Conservation (phyloP, 805 yeast genomes). For the Zygosaccharomyces lentus region DNA sequence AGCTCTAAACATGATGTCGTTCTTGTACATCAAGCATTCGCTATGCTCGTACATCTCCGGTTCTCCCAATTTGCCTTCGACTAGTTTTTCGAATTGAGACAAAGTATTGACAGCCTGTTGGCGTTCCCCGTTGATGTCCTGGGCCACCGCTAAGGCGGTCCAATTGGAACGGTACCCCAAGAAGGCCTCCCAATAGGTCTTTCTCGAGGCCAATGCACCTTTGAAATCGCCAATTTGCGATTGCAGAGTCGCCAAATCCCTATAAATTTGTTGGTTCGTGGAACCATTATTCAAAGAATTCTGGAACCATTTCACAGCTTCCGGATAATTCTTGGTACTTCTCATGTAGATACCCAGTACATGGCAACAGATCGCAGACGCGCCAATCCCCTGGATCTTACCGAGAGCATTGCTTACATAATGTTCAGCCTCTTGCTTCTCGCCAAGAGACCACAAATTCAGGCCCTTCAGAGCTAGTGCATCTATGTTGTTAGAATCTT, state of each 20-base stretch:
- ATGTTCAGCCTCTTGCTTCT: conserved; percentile 57
- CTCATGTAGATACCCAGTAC: conserved; percentile 82
- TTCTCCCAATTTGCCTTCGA: conserved; percentile 62
- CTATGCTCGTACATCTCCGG: conserved; percentile 72
- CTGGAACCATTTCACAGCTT: conserved; percentile 74
- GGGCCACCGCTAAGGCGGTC: conserved; percentile 85
- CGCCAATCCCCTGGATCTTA: conserved; percentile 43
- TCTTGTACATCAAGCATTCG: conserved; percentile 74
- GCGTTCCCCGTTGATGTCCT: conserved; percentile 66
- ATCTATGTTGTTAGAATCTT: conserved; percentile 70
- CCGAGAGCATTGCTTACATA: conserved; percentile 58
- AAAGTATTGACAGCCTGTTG: conserved; percentile 68
- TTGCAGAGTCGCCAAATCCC: conserved; percentile 78
- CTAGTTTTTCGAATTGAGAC: conserved; percentile 67
- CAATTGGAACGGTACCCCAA: conserved; percentile 87
- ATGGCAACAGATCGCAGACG: conserved; percentile 73
- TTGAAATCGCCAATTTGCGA: conserved; percentile 74
- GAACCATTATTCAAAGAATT: conserved; percentile 75
- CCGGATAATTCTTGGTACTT: conserved; percentile 59
- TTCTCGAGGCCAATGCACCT: conserved; percentile 58
- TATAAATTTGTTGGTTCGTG: conserved; percentile 68
- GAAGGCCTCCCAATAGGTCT: conserved; percentile 60
- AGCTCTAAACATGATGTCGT: conserved; percentile 54
- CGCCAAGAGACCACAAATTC: conserved; percentile 52
- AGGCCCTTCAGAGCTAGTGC: conserved; percentile 84